Evolutionary conservation across 352 stramenopile species (phyloP), one percentile per base, ranked within the genome.

Genomic region (Phytophthora multivora): DNA sequence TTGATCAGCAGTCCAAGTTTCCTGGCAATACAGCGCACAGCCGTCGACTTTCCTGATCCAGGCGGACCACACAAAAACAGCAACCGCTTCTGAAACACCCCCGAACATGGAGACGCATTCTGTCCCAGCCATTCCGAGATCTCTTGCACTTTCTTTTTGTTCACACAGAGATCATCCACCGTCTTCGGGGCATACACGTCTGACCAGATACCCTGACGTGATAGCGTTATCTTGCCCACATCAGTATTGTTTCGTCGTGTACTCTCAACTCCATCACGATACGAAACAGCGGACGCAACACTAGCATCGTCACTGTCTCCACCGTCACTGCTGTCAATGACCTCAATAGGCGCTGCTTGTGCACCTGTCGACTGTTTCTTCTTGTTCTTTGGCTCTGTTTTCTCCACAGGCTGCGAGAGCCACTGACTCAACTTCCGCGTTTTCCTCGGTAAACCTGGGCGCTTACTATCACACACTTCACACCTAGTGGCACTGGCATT

Each of bases 71-170:
- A 93, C 16, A 96, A 68, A 38, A 96, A 89, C 16, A 96, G 51
- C 26, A 96, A 50, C 1, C 88, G 78, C 57, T 90, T 79, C 38
- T 72, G 60, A n/a, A 63, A 50, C 11, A 43, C 39, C 31, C 31
- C 26, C 10, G 69, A 15, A 5, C 30, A 31, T 73, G 49, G 45
- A 9, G 41, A 43, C 19, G 75, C 55, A 46, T 83, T 83, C 3
- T 33, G 35, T 8, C 56, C 33, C 0, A 96, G 39, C 87, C 87
- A 96, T 7, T 80, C 73, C 10, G 64, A 74, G 0, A 96, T 73
- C 54, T 93, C 83, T 28, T 88, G 71, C 9, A 86, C 56, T 63
- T 96, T 96, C 50, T 92, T 93, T 66, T 90, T 91, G 58, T 91
- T 88, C 16, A 96, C 70, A 49, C 83, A 91, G 2, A 96, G 61